Evolutionary conservation across 768 basidiomycete species (phyloP).

Genomic region (Strobilomyces dryophilus): DNA sequence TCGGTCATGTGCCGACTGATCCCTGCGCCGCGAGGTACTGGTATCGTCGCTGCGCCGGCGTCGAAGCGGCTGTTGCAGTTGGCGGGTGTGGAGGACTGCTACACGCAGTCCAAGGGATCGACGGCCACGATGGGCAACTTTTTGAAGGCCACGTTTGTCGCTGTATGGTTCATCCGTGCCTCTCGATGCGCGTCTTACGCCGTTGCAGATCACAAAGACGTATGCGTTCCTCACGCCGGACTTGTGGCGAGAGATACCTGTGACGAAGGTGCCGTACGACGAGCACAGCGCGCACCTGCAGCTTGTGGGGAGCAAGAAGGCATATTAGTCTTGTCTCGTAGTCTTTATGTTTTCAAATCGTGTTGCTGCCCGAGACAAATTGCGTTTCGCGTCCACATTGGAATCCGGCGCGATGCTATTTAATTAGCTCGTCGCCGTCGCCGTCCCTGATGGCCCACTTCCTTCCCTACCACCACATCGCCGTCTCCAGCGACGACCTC

Average conservation of each 20-base stretch:
- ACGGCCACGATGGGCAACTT: constrained; percentile 99
- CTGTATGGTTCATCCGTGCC: constrained; percentile 47
- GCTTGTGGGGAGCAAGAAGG: constrained; percentile 74
- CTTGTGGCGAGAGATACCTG: constrained; percentile 92
- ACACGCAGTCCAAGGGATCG: constrained; percentile 97
- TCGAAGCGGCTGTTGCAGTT: constrained; percentile 95
- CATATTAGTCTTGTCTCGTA: constrained; percentile 39
- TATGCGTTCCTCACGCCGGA: constrained; percentile 98
- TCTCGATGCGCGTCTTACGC: neutral
- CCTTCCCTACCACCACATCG: neutral
- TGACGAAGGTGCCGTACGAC: constrained; percentile 89
- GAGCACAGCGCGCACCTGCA: constrained; percentile 93
- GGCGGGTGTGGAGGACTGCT: constrained; percentile 96
- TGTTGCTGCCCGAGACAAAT: neutral
- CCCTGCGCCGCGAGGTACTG: constrained; percentile 97
- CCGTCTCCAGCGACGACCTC: constrained; percentile 8
- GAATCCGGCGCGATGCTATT: constrained; percentile 6
- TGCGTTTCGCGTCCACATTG: neutral
- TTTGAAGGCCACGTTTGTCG: constrained; percentile 94
- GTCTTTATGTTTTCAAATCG: neutral
- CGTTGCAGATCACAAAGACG: constrained; percentile 85
- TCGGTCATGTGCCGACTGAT: constrained; percentile 99
- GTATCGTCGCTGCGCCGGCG: constrained; percentile 98
- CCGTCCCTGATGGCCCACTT: neutral
- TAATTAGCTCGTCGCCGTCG: neutral